phyloP scores from a whole-genome alignment of 2,329 filamentous ascomycete genomes.

The Calycina marina region DNA sequence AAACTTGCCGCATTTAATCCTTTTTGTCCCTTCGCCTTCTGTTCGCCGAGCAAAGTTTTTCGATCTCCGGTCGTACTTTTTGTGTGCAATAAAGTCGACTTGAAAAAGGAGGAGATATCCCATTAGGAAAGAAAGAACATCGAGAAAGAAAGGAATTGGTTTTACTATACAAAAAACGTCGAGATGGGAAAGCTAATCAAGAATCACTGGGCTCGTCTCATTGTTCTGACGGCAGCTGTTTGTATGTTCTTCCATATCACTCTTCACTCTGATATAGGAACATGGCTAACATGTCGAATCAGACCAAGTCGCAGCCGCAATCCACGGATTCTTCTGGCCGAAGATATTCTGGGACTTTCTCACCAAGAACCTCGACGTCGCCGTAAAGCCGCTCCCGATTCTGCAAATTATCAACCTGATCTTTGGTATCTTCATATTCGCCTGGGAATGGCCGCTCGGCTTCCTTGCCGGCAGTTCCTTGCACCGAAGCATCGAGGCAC shows the following conservation, averaged over 20 bases:
- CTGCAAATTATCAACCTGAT: conserved; percentile 84
- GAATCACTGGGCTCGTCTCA: conserved; percentile 96
- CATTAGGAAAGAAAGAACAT: conserved; percentile 8
- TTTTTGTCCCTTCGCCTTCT: conserved; percentile 14
- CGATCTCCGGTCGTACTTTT: too few species aligned
- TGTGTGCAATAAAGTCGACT: too few species aligned
- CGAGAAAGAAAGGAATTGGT: conserved; percentile 32
- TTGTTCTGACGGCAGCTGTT: conserved; percentile 67
- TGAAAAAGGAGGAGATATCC: not conserved
- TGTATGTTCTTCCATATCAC: conserved; percentile 24
- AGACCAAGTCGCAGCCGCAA: conserved; percentile 77
- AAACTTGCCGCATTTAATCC: conserved; percentile 13
- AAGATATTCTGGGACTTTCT: conserved; percentile 98
- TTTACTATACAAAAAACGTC: too few species aligned
- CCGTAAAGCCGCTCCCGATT: conserved; percentile 75
- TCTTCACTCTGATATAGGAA: conserved; percentile 5
- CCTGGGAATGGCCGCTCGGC: conserved; percentile 81
- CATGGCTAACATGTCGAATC: conserved; percentile 4
- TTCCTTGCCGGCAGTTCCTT: conserved; percentile 62
- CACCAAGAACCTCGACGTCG: conserved; percentile 75
- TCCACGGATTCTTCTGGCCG: conserved; percentile 93
- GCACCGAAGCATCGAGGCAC: conserved; percentile 77
- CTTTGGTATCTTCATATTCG: conserved; percentile 62
- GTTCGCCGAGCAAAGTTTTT: conserved; percentile 6
- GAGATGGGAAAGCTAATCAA: conserved; percentile 96